Evolutionary conservation across 257 asterid species (phyloP), one percentile per base, ranked within the genome.

Genomic region (Pogostemon cablin): DNA sequence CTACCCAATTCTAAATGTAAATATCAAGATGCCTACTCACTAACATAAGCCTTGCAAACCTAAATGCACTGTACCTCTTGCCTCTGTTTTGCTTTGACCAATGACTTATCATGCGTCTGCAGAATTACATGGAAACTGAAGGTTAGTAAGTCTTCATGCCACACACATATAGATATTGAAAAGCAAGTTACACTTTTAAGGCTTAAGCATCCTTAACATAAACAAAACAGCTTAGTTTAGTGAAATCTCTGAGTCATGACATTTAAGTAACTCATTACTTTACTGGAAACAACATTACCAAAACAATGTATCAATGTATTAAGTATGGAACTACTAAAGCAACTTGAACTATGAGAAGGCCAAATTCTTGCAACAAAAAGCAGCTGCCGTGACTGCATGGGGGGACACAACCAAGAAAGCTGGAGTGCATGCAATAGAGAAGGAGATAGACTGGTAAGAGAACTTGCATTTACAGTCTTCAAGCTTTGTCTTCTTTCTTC

Each of bases 41-140:
- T 25, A 25, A 25, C 32, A 25, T 25, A 25, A 25, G 32, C 32
- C 32, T 25, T 40, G 57, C 68, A 68, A 78, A 67, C 8, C 54
- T 17, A 52, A 71, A 61, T 62, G 59, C 55, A 75, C 3, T 67
- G 12, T 91, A 93, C 99, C 97, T 91, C 89, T 75, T 87, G 90
- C 58, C 74, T 81, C 74, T 84, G 83, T 77, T 83, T 89, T 5
- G 96, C 96, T 78, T 89, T 91, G 48, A 62, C 63, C 73, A 89
- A 85, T 75, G 78, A 82, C 47, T 76, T 89, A 49, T 81, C 95
- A 61, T 83, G 95, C 76, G 81, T 91, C 96, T 91, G 97, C 86
- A 83, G 43, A 42, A 71, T 64, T 37, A 63, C 55, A 60, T 56
- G 44, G 38, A 62, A 38, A 65, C 53, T 44, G 44, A 60, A 41